These are phyloP conservation scores for Berberis vulgaris DNA, from an alignment of 164 flowering plant genomes.

Conservation along the genomic window DNA sequence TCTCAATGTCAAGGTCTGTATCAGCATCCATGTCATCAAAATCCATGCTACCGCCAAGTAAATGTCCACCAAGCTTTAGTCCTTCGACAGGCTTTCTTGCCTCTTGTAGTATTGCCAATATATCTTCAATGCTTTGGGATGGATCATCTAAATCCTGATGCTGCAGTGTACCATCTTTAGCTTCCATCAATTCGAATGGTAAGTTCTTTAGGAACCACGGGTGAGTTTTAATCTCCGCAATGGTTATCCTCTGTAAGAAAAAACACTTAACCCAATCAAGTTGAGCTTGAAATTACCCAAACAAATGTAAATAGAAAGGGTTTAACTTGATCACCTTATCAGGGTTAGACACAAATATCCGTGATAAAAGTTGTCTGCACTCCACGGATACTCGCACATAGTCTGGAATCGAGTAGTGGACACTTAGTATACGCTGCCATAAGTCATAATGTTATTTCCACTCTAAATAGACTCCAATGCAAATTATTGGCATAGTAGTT, in stretches of 20 bases:
- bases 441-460: conserved; percentile 1
- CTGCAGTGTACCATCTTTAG: conserved; percentile 27
- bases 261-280: neutral
- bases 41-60: conserved; percentile 57
- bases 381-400: conserved; percentile 63
- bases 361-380: conserved; percentile 61
- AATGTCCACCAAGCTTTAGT: conserved; percentile 24
- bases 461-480: neutral
- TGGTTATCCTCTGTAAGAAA: conserved; percentile 64
- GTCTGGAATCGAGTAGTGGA: conserved; percentile 70
- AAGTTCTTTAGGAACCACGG: conserved; percentile 77
- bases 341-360: conserved; percentile 66
- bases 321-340: conserved; percentile 42
- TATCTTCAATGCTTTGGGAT: conserved; percentile 60
- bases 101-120: conserved; percentile 58
- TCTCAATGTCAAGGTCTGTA: conserved; percentile 52
- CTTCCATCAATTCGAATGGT: conserved; percentile 55
- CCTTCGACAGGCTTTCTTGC: conserved; percentile 44
- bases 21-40: conserved; percentile 67
- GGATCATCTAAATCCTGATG: conserved; percentile 20
- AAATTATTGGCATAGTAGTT: neutral
- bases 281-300: neutral
- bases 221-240: conserved; percentile 58
- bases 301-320: neutral
- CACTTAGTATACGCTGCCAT: conserved; percentile 66